phyloP scores from a whole-genome alignment of 768 basidiomycete genomes.

The Rhizopogon vesiculosus region DNA sequence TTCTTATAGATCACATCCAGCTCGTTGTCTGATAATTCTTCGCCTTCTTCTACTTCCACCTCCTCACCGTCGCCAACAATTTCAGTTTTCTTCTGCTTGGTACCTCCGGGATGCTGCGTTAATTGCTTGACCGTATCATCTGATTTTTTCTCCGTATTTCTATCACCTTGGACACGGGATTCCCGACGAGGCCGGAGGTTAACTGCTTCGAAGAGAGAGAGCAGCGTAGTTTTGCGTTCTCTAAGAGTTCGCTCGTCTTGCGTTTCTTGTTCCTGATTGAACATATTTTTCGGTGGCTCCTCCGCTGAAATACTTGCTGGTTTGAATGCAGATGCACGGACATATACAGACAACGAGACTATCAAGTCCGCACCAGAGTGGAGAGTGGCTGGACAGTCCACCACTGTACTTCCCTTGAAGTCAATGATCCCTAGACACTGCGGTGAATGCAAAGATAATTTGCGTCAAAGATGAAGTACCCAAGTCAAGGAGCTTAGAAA shows the following conservation, averaged over 20 bases:
- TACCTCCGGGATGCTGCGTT: constrained; percentile 26
- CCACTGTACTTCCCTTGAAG: constrained; percentile 64
- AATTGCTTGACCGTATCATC: constrained; percentile 39
- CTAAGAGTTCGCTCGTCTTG: constrained; percentile 72
- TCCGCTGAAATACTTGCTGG: constrained; percentile 30
- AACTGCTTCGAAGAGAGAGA: constrained; percentile 68
- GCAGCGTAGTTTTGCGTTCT: constrained; percentile 72
- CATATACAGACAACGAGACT: constrained; percentile 68
- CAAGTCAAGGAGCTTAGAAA: constrained; percentile 68
- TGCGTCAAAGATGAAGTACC: constrained; percentile 31
- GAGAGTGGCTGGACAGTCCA: constrained; percentile 71
- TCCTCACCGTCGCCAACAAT: constrained; percentile 80
- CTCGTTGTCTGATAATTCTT: constrained; percentile 78
- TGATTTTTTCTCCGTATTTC: constrained; percentile 28
- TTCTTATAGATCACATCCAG: constrained; percentile 81
- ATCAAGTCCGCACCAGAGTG: constrained; percentile 75
- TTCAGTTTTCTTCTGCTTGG: constrained; percentile 50
- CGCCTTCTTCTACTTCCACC: constrained; percentile 78
- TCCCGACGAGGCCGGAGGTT: constrained; percentile 61
- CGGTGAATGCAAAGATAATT: neutral
- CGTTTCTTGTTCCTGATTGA: constrained; percentile 79
- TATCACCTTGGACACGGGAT: constrained; percentile 27
- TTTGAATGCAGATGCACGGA: constrained; percentile 66
- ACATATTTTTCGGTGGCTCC: constrained; percentile 33
- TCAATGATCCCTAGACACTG: constrained; percentile 50